Conservation (phyloP, 2,329 filamentous ascomycete genomes). For the Dothidotthia symphoricarpi region DNA sequence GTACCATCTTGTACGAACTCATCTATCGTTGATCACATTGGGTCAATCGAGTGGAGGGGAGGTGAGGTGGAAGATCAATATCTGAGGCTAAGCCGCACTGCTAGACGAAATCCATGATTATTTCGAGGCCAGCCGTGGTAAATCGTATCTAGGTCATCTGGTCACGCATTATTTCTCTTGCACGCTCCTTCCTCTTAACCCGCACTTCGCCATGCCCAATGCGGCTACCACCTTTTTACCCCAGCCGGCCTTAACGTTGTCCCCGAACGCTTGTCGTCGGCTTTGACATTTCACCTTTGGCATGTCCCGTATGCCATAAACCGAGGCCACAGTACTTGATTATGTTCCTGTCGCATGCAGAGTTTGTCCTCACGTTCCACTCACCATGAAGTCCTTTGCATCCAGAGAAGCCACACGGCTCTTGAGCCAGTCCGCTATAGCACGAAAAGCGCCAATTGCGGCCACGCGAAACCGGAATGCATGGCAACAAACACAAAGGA, state of each 20-base stretch:
- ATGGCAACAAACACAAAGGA: conserved; percentile 24
- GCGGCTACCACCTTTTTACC: conserved; percentile 9
- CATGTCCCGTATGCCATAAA: conserved; percentile 11
- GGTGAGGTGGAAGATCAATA: too few relatives aligned
- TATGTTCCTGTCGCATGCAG: conserved; percentile 22
- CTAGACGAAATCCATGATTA: too few relatives aligned
- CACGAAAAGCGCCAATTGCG: conserved; percentile 24
- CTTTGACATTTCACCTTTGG: conserved; percentile 15
- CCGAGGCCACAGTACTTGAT: conserved; percentile 17
- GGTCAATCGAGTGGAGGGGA: too few relatives aligned
- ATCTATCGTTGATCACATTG: too few relatives aligned
- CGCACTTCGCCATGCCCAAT: conserved; percentile 13
- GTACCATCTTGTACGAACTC: too few relatives aligned
- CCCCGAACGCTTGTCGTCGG: conserved; percentile 17
- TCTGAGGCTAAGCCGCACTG: too few relatives aligned
- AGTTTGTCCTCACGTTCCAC: conserved; percentile 8
- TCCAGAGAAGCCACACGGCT: conserved; percentile 33
- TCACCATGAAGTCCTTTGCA: conserved; percentile 33
- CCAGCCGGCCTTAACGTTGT: conserved; percentile 18
- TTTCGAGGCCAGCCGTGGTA: too few relatives aligned
- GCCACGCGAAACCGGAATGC: conserved; percentile 19
- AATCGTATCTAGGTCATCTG: too few relatives aligned
- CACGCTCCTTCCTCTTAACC: conserved; percentile 13
- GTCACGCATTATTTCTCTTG: too few relatives aligned
- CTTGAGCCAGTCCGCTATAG: conserved; percentile 22